Evolutionary conservation across 345 rosid species (phyloP), one percentile per base, ranked within the genome.

Genomic region (Eucalyptus tenuipes): DNA sequence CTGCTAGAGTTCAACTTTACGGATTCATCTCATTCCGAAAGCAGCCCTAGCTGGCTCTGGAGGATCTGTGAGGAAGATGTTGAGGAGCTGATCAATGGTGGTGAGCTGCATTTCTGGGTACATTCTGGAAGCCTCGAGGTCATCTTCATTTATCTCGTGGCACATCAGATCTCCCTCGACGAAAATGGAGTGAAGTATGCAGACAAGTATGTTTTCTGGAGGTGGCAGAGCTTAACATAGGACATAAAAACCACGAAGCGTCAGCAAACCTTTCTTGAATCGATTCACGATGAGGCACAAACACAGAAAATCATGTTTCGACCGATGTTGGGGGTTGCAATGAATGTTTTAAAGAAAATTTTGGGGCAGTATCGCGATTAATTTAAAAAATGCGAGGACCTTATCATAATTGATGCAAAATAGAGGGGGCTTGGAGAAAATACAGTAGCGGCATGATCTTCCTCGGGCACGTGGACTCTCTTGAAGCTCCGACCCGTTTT

Each of bases 401-500:
- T 24, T 40, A 40, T 45, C 16, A 22, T 57, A 80, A 48, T 37
- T 49, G 18, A 29, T 15, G 49, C 44, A 52, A 20, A 33, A 55
- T 31, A 57, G 27, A 33, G 15, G 0, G 61, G 10, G 6, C 13
- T 55, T 55, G 27, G n/a, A 52, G 57, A 68, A 14, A 33, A n/a
- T 15, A 40, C 25, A 8, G 12, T 1, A 29, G 45, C 1, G 57
- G 25, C 57, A 8, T 20, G 44, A 5, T 94, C 88, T 86, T 91
- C 91, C 48, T 89, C 93, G 1, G 92, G 53, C 33, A 91, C 55
- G 7, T 90, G 88, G 87, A 88, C 49, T 64, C 33, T 92, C 37
- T 92, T 89, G 59, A 92, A 91, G 47, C 45, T 37, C 85, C 20
- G 86, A 8, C 92, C 92, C 4, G 91, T 94, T 88, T 93, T 93